A percentile compares a stretch with the other conserved stretches of the same genome.
phyloP scores from a whole-genome alignment of 345 rosid genomes.

The Salix viminalis region DNA sequence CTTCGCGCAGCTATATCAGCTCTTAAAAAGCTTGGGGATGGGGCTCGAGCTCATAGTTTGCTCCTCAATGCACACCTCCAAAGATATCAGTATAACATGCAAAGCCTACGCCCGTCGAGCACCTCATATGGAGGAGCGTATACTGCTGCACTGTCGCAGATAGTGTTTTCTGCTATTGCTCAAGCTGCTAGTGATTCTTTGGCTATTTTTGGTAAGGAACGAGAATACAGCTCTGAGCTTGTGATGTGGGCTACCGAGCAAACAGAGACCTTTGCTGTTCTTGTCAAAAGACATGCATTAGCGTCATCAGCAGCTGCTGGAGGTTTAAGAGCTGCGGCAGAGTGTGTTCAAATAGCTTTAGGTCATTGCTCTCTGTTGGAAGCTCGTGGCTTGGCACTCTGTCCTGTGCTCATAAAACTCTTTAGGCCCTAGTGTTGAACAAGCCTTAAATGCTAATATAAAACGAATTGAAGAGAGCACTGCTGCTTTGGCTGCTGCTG shows the following conservation, averaged over 20 bases:
- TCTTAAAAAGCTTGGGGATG: slow-evolving; percentile 96
- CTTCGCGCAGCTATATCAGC: slow-evolving; percentile 92
- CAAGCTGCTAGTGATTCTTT: slow-evolving; percentile 92
- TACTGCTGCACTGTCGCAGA: slow-evolving; percentile 96
- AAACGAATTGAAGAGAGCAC: slow-evolving; percentile 97
- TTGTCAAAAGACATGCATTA: slow-evolving; percentile 93
- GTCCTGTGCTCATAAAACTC: slow-evolving; percentile 80
- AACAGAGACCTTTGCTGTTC: slow-evolving; percentile 82
- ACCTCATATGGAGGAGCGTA: slow-evolving; percentile 98
- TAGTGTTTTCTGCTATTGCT: slow-evolving; percentile 91
- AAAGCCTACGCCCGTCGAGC: slow-evolving; percentile 90
- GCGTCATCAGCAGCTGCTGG: slow-evolving; percentile 99
- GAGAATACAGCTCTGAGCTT: slow-evolving; percentile 89
- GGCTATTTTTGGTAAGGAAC: slow-evolving; percentile 78
- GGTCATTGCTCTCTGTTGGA: slow-evolving; percentile 98
- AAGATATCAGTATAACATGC: slow-evolving; percentile 87
- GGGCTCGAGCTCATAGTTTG: slow-evolving; percentile 89
- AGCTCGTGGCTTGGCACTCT: slow-evolving; percentile 88
- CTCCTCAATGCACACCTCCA: slow-evolving; percentile 86
- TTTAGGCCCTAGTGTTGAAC: slow-evolving; percentile 98
- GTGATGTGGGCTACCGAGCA: slow-evolving; percentile 98
- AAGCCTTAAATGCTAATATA: slow-evolving; percentile 89
- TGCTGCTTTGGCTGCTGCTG: slow-evolving; percentile 99
- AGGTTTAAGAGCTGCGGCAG: slow-evolving; percentile 98
- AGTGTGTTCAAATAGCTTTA: slow-evolving; percentile 97